Evolutionary conservation across 345 rosid genomes (phyloP).

Genomic region (Pugionium cornutum): DNA sequence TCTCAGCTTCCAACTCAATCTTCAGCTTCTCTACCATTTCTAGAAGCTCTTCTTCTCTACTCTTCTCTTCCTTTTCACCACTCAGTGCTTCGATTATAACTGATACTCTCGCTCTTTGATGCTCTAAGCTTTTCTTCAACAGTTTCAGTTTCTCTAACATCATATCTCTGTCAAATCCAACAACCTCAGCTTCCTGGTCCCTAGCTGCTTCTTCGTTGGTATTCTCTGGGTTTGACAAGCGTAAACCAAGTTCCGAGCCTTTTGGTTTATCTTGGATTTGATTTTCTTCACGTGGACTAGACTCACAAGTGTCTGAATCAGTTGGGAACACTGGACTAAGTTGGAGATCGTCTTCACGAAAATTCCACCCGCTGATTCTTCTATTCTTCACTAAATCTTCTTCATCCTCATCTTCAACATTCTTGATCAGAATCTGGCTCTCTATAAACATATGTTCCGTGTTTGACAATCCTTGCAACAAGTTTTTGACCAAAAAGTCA

Average conservation of each 20-base stretch:
- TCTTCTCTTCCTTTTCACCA: constrained; percentile 52
- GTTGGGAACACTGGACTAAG: constrained; percentile 75
- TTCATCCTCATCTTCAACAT: constrained; percentile 26
- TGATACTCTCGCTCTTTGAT: constrained; percentile 54
- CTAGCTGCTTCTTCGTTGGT: constrained; percentile 19
- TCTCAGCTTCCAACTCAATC: constrained; percentile 48
- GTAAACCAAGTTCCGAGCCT: constrained; percentile 9
- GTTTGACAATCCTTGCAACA: constrained; percentile 62
- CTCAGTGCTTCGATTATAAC: constrained; percentile 55
- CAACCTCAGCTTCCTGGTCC: constrained; percentile 23
- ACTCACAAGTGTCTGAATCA: constrained; percentile 35
- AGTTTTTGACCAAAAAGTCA: constrained; percentile 58
- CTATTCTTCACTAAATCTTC: constrained; percentile 52
- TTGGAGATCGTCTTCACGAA: constrained; percentile 67
- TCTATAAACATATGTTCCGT: constrained; percentile 64
- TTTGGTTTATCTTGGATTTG: constrained; percentile 16
- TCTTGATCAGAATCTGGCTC: constrained; percentile 27
- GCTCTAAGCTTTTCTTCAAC: constrained; percentile 68
- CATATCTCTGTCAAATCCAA: constrained; percentile 34
- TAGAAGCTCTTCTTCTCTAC: constrained; percentile 54
- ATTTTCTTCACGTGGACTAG: constrained; percentile 28
- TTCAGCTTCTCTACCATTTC: constrained; percentile 50
- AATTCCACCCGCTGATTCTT: constrained; percentile 93
- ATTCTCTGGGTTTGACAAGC: constrained; percentile 15
- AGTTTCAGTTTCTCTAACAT: constrained; percentile 50